Evolutionary conservation across 257 asterid species (phyloP), one percentile per base, ranked within the genome.

Genomic region (Fraxinus excelsior): DNA sequence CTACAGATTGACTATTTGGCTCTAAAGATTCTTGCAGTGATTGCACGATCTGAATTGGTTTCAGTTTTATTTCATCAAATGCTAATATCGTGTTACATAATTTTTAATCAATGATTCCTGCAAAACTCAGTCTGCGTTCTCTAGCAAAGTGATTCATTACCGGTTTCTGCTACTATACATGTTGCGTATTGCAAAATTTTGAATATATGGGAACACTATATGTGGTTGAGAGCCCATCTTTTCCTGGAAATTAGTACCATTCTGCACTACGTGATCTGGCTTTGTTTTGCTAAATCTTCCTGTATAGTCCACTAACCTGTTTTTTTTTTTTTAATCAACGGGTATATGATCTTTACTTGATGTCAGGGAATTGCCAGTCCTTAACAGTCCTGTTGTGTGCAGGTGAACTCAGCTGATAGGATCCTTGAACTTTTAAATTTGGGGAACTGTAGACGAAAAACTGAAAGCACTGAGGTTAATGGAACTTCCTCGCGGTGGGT

Each of bases 371-470:
- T 67, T n/a, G 32, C 78, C 65, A 25, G 80, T 81, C 70, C 60
- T 78, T 80, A 69, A 19, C 73, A 25, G 74, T 58, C n/a, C 67
- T 76, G 74, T 72, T 77, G 70, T 82, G 66, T 76, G 53, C 92
- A 92, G 99, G 99, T 94, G 74, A 88, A 92, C 78, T 91, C 97
- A 81, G 91, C 99, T 85, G 99, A 90, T 76, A 94, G 69, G 87
- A 94, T 94, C 81, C 97, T 92, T 34, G 99, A 91, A 81, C 99
- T 94, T 79, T 86, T 94, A 81, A 87, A 89, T 79, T 73, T 87
- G 95, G 99, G 99, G 71, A 94, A 94, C 86, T 90, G 97, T 82
- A 90, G 97, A 78, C 89, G 99, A 69, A 94, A 94, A 84, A 94
- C 99, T 19, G 97, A 94, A 82, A 91, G 92, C 87, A 94, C 97